Conservation (phyloP, 192 early-diverging fungal genomes). For the Cetraspora pellucida region DNA sequence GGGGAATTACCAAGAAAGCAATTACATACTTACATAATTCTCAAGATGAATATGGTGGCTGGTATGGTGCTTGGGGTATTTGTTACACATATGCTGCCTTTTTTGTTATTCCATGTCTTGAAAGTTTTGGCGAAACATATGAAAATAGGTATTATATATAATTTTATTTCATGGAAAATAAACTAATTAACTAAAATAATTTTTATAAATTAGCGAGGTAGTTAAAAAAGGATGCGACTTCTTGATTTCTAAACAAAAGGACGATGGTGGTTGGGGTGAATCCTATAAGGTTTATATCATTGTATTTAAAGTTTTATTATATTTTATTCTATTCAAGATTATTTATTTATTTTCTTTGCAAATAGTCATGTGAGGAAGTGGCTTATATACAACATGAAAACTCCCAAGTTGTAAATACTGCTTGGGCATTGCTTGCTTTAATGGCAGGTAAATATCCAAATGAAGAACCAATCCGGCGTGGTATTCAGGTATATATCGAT, state of each 20-base stretch:
- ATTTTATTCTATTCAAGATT: conserved; percentile 27
- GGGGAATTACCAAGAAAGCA: conserved; percentile 49
- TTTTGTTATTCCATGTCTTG: conserved; percentile 88
- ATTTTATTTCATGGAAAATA: neutral
- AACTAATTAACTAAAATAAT: conserved; percentile 16
- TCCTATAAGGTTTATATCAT: conserved; percentile 66
- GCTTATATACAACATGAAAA: conserved; percentile 64
- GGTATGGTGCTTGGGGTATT: conserved; percentile 96
- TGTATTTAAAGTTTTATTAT: neutral
- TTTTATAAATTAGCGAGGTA: conserved; percentile 44
- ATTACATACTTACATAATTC: conserved; percentile 72
- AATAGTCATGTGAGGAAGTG: conserved; percentile 69
- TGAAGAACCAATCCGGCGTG: conserved; percentile 63
- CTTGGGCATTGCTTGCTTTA: conserved; percentile 84
- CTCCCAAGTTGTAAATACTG: conserved; percentile 92
- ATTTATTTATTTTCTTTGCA: neutral
- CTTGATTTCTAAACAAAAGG: conserved; percentile 81
- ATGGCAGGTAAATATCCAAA: conserved; percentile 90
- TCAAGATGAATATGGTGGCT: conserved; percentile 84
- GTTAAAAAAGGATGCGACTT: conserved; percentile 87
- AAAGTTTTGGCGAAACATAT: conserved; percentile 81
- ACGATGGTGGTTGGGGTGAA: conserved; percentile 98
- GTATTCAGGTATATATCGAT: conserved; percentile 49
- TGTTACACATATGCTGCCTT: conserved; percentile 96
- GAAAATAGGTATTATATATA: conserved; percentile 62